Conservation (phyloP, 768 basidiomycete species). For the Panaeolus papilionaceus region DNA sequence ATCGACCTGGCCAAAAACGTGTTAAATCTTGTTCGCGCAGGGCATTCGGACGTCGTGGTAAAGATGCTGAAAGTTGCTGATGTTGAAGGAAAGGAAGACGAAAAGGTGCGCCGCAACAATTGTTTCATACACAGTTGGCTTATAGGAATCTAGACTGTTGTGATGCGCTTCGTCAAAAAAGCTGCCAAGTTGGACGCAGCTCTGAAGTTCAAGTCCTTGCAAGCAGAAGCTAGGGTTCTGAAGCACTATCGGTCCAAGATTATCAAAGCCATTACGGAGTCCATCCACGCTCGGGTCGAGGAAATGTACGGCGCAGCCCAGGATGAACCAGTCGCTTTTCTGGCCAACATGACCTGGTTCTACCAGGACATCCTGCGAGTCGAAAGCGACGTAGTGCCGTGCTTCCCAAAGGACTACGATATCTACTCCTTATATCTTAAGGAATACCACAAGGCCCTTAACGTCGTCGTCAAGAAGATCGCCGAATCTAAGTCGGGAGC, state of each 20-base stretch:
- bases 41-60: slow-evolving; percentile 86
- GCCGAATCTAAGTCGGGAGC: slow-evolving; percentile 83
- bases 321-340: slow-evolving; percentile 71
- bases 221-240: slow-evolving; percentile 89
- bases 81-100: slow-evolving; percentile 90
- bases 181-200: slow-evolving; percentile 92
- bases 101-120: slow-evolving; percentile 66
- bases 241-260: slow-evolving; percentile 96
- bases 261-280: slow-evolving; percentile 77
- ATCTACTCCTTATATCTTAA: slow-evolving; percentile 84
- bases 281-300: slow-evolving; percentile 76
- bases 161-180: slow-evolving; percentile 93
- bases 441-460: slow-evolving; percentile 89
- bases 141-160: slow-evolving; percentile 70
- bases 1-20: slow-evolving; percentile 77
- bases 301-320: slow-evolving; percentile 66
- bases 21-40: slow-evolving; percentile 79
- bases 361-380: slow-evolving; percentile 96
- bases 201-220: slow-evolving; percentile 91
- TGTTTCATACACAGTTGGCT: slow-evolving; percentile 13
- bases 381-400: slow-evolving; percentile 86
- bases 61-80: slow-evolving; percentile 94
- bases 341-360: slow-evolving; percentile 85
- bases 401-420: slow-evolving; percentile 93
- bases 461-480: slow-evolving; percentile 73